Conservation (phyloP, 2,329 filamentous ascomycete genomes). For the Neurospora crassa region DNA sequence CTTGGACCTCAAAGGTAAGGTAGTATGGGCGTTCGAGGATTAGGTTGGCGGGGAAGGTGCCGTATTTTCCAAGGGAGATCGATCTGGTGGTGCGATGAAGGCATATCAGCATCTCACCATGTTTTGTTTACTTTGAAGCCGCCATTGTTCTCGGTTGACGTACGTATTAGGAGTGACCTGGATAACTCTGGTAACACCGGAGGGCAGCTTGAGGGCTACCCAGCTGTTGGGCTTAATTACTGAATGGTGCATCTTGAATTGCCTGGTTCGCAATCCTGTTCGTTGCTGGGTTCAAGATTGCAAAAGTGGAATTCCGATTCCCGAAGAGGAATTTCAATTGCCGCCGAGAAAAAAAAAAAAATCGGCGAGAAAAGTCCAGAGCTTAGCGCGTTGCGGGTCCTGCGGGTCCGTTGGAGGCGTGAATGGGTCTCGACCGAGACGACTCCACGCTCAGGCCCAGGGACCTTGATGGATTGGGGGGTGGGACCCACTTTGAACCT, state of each 20-base stretch:
- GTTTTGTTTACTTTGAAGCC: not conserved
- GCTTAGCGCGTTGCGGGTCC: not conserved
- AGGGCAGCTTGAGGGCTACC: constrained; percentile 50
- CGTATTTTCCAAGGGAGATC: constrained; percentile 87
- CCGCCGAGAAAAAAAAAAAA: not conserved
- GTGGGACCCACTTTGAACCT: not conserved
- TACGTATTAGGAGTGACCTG: constrained; percentile 54
- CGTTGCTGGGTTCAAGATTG: constrained; percentile 1
- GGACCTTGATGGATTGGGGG: not conserved
- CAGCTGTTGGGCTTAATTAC: constrained; percentile 48
- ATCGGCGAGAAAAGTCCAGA: not conserved
- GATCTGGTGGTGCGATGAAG: constrained; percentile 43
- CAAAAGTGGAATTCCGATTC: not conserved
- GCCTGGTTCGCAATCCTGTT: not conserved
- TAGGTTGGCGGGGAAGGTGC: constrained; percentile 79
- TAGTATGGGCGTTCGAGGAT: constrained; percentile 87
- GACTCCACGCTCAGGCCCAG: not conserved
- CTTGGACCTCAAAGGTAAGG: constrained; percentile 81
- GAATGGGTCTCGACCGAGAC: not conserved
- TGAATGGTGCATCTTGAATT: constrained; percentile 29
- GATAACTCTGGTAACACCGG: constrained; percentile 46
- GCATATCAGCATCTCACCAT: not conserved
- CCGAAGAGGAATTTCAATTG: not conserved
- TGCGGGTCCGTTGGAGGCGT: not conserved
- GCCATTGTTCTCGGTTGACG: constrained; percentile 18